Evolutionary conservation across 208 protist species (phyloP).

Genomic region (Trypanosoma cruzi): DNA sequence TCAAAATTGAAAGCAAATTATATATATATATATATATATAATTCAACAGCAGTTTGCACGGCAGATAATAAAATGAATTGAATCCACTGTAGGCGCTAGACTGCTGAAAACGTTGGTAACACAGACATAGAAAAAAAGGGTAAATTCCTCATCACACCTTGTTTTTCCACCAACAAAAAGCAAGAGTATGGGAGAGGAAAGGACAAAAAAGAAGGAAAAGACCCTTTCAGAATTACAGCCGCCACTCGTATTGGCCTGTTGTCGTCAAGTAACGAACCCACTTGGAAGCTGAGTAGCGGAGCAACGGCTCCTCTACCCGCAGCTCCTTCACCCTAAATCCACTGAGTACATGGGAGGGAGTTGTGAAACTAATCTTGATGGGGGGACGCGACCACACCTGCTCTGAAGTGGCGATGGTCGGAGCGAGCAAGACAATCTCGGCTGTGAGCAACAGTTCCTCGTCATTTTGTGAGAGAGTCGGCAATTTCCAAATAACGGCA

Average conservation of each 20-base stretch:
- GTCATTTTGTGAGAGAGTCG: conserved; percentile 67
- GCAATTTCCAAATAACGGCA: conserved; percentile 94
- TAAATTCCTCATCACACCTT: not conserved
- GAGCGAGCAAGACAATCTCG: conserved; percentile 92
- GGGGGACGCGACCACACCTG: conserved; percentile 94
- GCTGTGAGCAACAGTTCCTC: conserved; percentile 88
- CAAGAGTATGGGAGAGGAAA: not conserved
- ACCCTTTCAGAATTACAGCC: conserved; percentile 63
- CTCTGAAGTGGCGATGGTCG: conserved; percentile 61
- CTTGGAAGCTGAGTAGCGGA: conserved; percentile 94
- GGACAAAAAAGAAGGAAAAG: conserved; percentile 9
- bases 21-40: not conserved
- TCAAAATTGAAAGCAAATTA: not conserved
- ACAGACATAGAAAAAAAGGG: not conserved
- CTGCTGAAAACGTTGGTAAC: not conserved
- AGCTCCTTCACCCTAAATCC: conserved; percentile 97
- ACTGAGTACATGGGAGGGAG: conserved; percentile 95
- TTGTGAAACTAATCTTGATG: conserved; percentile 96
- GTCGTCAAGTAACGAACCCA: conserved; percentile 99
- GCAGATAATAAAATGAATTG: conserved; percentile 1
- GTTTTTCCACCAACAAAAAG: not conserved
- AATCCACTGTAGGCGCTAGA: not conserved
- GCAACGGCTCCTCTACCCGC: conserved; percentile 77
- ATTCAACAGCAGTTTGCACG: not conserved
- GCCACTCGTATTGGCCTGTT: conserved; percentile 97